These are phyloP conservation scores for Nemophila menziesii DNA, from an alignment of 257 asterid genomes.

Conservation along the genomic window DNA sequence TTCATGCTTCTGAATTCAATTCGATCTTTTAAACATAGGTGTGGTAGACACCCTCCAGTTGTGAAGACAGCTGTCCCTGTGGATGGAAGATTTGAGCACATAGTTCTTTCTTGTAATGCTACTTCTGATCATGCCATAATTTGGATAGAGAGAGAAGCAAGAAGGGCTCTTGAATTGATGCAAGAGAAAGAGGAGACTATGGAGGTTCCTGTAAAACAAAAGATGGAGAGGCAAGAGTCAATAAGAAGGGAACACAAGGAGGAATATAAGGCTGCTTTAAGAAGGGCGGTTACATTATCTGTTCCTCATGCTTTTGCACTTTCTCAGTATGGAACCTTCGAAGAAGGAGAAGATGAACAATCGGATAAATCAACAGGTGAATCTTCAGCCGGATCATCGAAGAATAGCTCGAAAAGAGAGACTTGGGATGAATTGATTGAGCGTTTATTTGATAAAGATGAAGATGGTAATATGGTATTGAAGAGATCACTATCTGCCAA, in stretches of 20 bases:
- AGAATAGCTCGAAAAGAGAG: slow-evolving; percentile 26
- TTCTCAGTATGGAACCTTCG: slow-evolving; percentile 63
- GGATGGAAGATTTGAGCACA: slow-evolving; percentile 89
- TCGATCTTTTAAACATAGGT: slow-evolving; percentile 25
- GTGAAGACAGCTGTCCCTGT: slow-evolving; percentile 85
- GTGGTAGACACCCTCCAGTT: slow-evolving; percentile 66
- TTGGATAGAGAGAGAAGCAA: slow-evolving; percentile 78
- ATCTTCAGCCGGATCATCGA: slow-evolving; percentile 43
- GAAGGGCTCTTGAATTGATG: slow-evolving; percentile 47
- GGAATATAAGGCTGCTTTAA: slow-evolving; percentile 60
- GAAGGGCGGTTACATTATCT: slow-evolving; percentile 54
- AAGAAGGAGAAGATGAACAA: slow-evolving; percentile 19
- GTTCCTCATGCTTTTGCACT: slow-evolving; percentile 72
- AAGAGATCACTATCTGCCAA: slow-evolving; percentile 26
- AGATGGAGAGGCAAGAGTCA: slow-evolving; percentile 68
- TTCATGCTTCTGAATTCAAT: background rate
- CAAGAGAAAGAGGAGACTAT: slow-evolving; percentile 36
- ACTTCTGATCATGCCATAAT: slow-evolving; percentile 85
- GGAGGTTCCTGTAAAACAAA: slow-evolving; percentile 55
- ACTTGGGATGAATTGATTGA: slow-evolving; percentile 77
- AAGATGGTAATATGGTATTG: slow-evolving; percentile 41
- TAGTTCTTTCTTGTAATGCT: slow-evolving; percentile 80
- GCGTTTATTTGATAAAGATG: slow-evolving; percentile 59
- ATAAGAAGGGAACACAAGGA: slow-evolving; percentile 48
- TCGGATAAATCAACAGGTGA: slow-evolving; percentile 16